phyloP scores from a whole-genome alignment of 805 yeast genomes.

The Candida maesae region DNA sequence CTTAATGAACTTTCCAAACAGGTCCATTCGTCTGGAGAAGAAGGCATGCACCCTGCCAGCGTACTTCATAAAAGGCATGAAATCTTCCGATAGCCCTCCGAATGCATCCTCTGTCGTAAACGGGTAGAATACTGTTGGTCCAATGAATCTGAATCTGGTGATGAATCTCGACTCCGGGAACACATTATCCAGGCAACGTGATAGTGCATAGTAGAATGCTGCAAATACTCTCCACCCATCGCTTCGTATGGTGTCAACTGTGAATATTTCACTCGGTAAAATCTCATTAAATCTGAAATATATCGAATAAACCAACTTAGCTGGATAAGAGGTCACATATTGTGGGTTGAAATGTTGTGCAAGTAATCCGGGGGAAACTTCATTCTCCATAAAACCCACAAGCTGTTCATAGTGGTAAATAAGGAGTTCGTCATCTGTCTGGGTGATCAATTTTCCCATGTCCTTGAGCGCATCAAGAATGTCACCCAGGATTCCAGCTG shows the following conservation, averaged over 20 bases:
- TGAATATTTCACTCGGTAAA: constrained; percentile 20
- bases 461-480: constrained; percentile 14
- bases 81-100: constrained; percentile 7
- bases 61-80: constrained; percentile 15
- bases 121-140: constrained; percentile 23
- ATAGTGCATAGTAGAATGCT: constrained; percentile 12
- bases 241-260: constrained; percentile 6
- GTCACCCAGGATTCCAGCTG: constrained; percentile 17
- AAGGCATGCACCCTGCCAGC: constrained; percentile 19
- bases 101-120: constrained; percentile 11
- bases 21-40: constrained; percentile 23
- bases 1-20: constrained; percentile 23
- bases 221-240: constrained; percentile 19
- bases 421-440: constrained; percentile 13
- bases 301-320: constrained; percentile 12
- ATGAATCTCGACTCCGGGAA: constrained; percentile 25
- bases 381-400: constrained; percentile 8
- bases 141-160: constrained; percentile 22
- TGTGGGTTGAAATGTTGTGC: constrained; percentile 3
- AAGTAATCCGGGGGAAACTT: constrained; percentile 3
- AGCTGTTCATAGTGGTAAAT: constrained; percentile 7
- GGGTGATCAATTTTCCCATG: constrained; percentile 5
- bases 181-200: constrained; percentile 22
- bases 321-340: constrained; percentile 17
- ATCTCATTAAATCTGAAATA: constrained; percentile 16